A percentile compares a stretch with the other conserved stretches of the same genome.
Evolutionary conservation across 1,139 yeast species (phyloP).

Genomic region (Hanseniaspora sp.): DNA sequence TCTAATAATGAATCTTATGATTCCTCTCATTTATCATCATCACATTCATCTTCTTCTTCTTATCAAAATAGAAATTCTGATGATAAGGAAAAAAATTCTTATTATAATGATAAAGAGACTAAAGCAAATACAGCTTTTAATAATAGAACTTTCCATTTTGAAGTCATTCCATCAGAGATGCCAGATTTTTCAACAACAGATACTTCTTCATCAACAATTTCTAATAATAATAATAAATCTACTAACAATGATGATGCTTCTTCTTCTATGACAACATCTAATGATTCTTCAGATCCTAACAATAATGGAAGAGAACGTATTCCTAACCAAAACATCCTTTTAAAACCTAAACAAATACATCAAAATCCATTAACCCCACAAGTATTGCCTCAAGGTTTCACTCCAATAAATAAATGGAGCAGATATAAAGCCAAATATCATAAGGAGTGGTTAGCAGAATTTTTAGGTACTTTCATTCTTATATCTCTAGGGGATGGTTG

Average conservation of each 20-base stretch:
- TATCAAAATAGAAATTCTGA: neutral
- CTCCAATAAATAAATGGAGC: conserved; percentile 30
- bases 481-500: conserved; percentile 39
- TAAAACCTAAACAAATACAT: conserved; percentile 29
- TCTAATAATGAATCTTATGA: no score
- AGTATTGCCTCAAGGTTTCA: conserved; percentile 30
- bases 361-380: conserved; percentile 32
- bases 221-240: neutral
- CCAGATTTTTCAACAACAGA: neutral
- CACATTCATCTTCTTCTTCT: neutral
- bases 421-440: conserved; percentile 25
- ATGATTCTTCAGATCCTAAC: neutral
- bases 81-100: neutral
- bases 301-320: neutral
- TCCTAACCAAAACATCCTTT: conserved; percentile 18
- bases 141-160: conserved; percentile 4
- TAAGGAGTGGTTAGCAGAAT: conserved; percentile 36
- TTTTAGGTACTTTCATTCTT: conserved; percentile 37
- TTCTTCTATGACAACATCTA: neutral
- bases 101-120: neutral
- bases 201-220: neutral
- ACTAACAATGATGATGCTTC: neutral
- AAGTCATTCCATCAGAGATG: conserved; percentile 12
- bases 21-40: neutral
- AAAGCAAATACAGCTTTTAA: neutral